A percentile compares a stretch with the other conserved stretches of the same genome.
phyloP scores from a whole-genome alignment of 2,329 filamentous ascomycete species.

The Alternaria viburni region DNA sequence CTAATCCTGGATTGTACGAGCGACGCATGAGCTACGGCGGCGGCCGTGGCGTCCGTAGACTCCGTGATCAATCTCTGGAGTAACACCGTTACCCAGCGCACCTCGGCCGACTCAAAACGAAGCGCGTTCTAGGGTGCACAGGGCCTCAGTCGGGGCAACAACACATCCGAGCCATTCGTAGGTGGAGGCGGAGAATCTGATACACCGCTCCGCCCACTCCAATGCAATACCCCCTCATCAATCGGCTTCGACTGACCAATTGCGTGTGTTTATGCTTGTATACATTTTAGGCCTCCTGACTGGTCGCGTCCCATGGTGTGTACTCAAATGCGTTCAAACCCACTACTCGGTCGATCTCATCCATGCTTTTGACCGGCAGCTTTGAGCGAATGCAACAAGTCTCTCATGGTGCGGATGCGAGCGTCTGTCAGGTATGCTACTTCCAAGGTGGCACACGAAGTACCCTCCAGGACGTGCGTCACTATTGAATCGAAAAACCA shows the following conservation, averaged over 20 bases:
- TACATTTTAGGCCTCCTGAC: neutral
- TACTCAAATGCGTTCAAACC: neutral
- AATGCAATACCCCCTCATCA: neutral
- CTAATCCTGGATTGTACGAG: neutral
- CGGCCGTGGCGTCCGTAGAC: neutral
- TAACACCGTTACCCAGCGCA: neutral
- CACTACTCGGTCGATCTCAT: neutral
- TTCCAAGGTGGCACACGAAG: neutral
- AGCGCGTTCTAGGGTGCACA: neutral
- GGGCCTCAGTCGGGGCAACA: neutral
- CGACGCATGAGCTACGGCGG: neutral
- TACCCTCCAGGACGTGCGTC: neutral
- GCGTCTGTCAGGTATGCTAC: neutral
- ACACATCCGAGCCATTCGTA: neutral
- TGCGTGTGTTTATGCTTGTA: neutral
- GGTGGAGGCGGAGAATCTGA: neutral
- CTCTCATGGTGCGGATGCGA: neutral
- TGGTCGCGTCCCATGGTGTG: neutral
- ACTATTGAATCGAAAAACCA: neutral
- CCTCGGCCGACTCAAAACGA: neutral
- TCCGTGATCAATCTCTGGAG: neutral
- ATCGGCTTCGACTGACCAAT: neutral
- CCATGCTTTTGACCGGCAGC: neutral
- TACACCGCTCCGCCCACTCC: neutral
- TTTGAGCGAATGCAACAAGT: neutral